phyloP scores from a whole-genome alignment of 768 basidiomycete species.

The Boletus pseudopeckii region DNA sequence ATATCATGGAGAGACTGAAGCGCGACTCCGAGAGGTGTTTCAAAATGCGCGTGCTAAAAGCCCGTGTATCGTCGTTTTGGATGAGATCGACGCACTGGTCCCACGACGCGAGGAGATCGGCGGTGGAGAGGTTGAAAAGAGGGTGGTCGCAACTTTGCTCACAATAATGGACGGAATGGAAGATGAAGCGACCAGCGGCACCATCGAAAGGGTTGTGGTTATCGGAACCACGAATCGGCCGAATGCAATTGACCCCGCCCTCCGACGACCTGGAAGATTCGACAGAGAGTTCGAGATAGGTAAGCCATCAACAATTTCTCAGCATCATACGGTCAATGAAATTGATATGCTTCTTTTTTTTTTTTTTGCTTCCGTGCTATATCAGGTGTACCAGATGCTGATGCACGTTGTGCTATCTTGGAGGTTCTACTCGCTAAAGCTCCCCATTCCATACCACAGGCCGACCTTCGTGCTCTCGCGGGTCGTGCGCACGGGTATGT shows the following conservation, averaged over 20 bases:
- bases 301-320: slow-evolving; percentile 26
- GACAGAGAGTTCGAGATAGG: slow-evolving; percentile 97
- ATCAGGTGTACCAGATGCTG: slow-evolving; percentile 82
- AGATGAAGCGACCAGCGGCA: slow-evolving; percentile 38
- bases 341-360: background rate
- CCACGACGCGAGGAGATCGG: slow-evolving; percentile 86
- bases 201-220: slow-evolving; percentile 70
- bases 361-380: background rate
- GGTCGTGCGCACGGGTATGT: slow-evolving; percentile 92
- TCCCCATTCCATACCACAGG: slow-evolving; percentile 64
- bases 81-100: slow-evolving; percentile 94
- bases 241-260: slow-evolving; percentile 92
- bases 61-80: slow-evolving; percentile 91
- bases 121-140: slow-evolving; percentile 92
- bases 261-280: slow-evolving; percentile 86
- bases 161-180: slow-evolving; percentile 94
- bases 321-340: background rate
- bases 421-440: slow-evolving; percentile 78
- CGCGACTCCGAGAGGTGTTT: slow-evolving; percentile 86
- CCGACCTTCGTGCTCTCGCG: slow-evolving; percentile 65
- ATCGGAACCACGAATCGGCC: slow-evolving; percentile 96
- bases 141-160: slow-evolving; percentile 92
- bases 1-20: slow-evolving; percentile 97
- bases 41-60: slow-evolving; percentile 74
- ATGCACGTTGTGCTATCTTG: slow-evolving; percentile 82